phyloP scores from a whole-genome alignment of 129 eudicot genomes.

The Ambrosia trifida region DNA sequence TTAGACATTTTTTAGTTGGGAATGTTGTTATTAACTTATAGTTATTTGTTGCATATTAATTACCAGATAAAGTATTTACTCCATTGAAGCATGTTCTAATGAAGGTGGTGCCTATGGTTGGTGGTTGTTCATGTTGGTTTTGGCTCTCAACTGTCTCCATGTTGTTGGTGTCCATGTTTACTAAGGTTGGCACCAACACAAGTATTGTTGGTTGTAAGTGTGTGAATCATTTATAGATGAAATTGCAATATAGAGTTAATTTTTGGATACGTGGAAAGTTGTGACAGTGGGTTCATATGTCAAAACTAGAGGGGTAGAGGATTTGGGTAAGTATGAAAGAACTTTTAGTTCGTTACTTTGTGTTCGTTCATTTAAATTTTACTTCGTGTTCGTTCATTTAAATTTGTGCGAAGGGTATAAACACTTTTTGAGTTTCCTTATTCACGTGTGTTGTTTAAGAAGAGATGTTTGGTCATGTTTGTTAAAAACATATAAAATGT shows the following conservation, averaged over 20 bases:
- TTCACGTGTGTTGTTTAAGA: no score
- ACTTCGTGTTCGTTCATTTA: no score
- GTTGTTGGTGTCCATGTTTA: conserved; percentile 37
- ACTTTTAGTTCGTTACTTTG: no score
- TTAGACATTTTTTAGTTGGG: neutral
- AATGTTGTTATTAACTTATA: neutral
- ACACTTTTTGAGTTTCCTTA: no score
- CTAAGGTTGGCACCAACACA: conserved; percentile 19
- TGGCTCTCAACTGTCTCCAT: conserved; percentile 46
- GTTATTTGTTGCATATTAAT: neutral
- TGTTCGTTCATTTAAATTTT: no score
- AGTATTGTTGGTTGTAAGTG: conserved; percentile 19
- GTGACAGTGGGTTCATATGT: neutral
- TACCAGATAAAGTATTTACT: conserved; percentile 59
- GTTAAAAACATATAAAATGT: no score
- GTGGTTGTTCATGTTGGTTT: conserved; percentile 30
- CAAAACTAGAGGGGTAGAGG: neutral
- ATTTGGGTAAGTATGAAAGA: neutral
- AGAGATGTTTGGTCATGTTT: no score
- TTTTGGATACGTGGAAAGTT: conserved; percentile 1
- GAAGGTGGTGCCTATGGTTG: conserved; percentile 57
- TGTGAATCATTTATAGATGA: conserved; percentile 19
- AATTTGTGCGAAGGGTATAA: no score
- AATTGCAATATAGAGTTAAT: neutral
- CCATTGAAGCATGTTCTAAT: conserved; percentile 68